Base-by-base conservation (phyloP, 768 basidiomycete species). In the Trametes gibbosa region DNA sequence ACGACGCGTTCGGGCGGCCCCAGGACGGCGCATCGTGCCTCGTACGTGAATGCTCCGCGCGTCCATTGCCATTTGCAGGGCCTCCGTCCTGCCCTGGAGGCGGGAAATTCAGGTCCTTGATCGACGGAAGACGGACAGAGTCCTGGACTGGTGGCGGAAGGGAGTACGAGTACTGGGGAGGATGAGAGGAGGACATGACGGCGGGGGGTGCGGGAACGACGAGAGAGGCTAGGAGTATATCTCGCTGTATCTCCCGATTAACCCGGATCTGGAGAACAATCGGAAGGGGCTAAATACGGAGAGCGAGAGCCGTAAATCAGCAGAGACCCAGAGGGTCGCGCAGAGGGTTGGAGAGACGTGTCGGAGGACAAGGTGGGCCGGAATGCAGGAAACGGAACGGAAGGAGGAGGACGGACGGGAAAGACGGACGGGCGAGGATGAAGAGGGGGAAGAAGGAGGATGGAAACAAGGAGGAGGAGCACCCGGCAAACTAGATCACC, bases 71-170 rank as follows among this genome's bases (percentile, higher is more conserved):
- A 49, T 67, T 57, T 63, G 72, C 53, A 10, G 72, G 64, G 21
- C 74, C 58, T 39, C 63, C 59, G 49, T 76, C 73, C 59, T 76
- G 74, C 27, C 70, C 67, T 54, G 73, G 62, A 32, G 73, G 71
- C 55, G 70, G 69, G 63, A 90, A 88, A 69, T 87, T 85, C 69
- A 90, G 79, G 68, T 87, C 86, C 74, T 83, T 89, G 70, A 90
- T 79, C 19, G 87, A 87, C 0, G 88, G 88, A 5, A 89, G 79
- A 39, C 85, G 84, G 65, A 84, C 72, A 57, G 79, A 75, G 67
- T 78, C 50, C 24, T 72, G 73, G 4, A 72, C 66, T 37, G 76
- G 67, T 63, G 76, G 77, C 66, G 65, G 68, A 53, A 65, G 71
- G 56, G 73, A 58, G 59, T 66, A 64, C 62, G 77, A 65, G 62